Evolutionary conservation across 2,329 filamentous ascomycete genomes (phyloP), one percentile per base, ranked within the genome.

Genomic region (Botrytis galanthina): DNA sequence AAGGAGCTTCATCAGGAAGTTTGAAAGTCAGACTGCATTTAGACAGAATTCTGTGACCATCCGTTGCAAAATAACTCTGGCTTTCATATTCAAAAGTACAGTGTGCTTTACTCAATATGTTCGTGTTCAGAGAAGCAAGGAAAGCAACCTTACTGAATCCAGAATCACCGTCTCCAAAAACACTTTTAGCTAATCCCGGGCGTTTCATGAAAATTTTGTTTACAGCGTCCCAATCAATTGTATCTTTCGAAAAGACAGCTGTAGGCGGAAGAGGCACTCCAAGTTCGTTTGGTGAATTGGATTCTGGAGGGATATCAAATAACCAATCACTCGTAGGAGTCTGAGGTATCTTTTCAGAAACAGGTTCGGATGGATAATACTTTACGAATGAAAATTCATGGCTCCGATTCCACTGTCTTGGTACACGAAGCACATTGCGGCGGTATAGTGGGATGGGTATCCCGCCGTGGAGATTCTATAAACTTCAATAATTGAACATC

Each of bases 371-470:
- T 62, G 39, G 63, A 37, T 22, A 44, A 70, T 20, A 22, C 29
- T 12, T 62, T 20, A 46, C 57, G 29, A 29, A 62, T 35, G 32
- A n/a, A 39, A 6, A 42, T 68, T 32, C 6, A 7, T 22, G 35
- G 42, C 48, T 68, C 39, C 35, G 35, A 57, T 57, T 68, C 48
- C 66, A 44, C 48, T 42, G 66, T 57, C 10, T 57, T 26, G 37
- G 29, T 57, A 37, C 12, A 54, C 26, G 4, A 54, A 54, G 48
- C n/a, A n/a, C 48, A 69, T 69, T 57, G 37, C 48, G 51, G 48
- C 48, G 37, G 37, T 68, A 29, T 57, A 69, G 66, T 57, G 37
- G 37, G 22, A 63, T 63, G 39, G 46, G 54, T 46, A 70, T 39
- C 54, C 68, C 6, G 35, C 32, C 18, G 29, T 12, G 14, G 16